These are phyloP conservation scores for Solanum chilense DNA, from an alignment of 257 asterid species.

Conservation along the genomic window DNA sequence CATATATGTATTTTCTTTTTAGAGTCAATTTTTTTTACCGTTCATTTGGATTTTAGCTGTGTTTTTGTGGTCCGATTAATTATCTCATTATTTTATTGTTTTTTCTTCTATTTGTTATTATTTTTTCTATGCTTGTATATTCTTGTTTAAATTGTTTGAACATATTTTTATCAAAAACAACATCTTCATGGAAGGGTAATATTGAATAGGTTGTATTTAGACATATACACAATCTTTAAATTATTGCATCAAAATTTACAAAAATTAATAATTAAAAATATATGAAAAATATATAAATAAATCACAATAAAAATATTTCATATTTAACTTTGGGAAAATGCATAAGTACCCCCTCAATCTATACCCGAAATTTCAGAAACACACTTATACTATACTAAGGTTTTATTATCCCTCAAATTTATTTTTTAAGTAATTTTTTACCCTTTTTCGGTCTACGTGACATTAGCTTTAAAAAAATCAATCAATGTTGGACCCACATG, in stretches of 20 bases:
- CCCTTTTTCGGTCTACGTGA: fast-evolving
- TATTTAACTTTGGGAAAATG: background rate
- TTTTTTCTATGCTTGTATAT: background rate
- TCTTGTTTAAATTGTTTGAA: background rate
- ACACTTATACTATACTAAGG: too few relatives aligned
- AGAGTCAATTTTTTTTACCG: background rate
- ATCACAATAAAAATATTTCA: too few relatives aligned
- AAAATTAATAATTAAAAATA: background rate
- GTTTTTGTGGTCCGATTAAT: background rate
- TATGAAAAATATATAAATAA: background rate
- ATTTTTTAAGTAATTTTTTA: too few relatives aligned
- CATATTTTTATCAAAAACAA: background rate
- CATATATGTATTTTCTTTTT: fast-evolving
- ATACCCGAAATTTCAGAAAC: too few relatives aligned
- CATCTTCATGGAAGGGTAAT: fast-evolving
- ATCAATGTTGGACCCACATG: too few relatives aligned
- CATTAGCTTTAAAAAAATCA: too few relatives aligned
- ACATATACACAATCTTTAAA: background rate
- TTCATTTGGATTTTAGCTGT: background rate
- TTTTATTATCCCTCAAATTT: too few relatives aligned
- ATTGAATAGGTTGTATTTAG: background rate
- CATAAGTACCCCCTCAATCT: fast-evolving
- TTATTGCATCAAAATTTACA: background rate
- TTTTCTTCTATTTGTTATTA: background rate
- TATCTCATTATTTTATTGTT: background rate